Conservation (phyloP, 352 stramenopile genomes). For the Phytophthora brassicae region DNA sequence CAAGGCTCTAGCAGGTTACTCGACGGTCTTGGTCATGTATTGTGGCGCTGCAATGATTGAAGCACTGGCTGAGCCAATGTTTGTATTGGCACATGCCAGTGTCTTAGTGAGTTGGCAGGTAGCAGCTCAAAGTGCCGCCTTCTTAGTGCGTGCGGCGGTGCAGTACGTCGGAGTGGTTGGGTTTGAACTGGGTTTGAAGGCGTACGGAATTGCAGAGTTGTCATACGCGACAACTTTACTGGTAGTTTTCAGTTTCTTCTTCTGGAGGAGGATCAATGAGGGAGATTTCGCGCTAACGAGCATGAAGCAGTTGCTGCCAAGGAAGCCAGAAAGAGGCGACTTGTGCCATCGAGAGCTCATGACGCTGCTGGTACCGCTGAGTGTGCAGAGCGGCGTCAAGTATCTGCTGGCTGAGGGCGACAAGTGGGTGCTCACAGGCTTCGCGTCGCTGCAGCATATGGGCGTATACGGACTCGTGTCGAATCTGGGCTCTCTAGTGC, state of each 20-base stretch:
- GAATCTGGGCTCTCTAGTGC: constrained; percentile 94
- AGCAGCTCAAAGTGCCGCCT: constrained; percentile 69
- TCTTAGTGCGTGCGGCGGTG: constrained; percentile 67
- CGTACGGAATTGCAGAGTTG: constrained; percentile 77
- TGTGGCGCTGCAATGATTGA: constrained; percentile 79
- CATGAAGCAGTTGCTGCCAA: constrained; percentile 59
- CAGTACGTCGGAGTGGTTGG: constrained; percentile 72
- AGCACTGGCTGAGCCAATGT: constrained; percentile 81
- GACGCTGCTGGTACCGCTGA: constrained; percentile 69
- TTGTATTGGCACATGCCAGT: constrained; percentile 72
- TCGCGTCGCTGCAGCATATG: constrained; percentile 92
- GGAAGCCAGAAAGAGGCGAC: constrained; percentile 1
- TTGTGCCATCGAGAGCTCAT: constrained; percentile 69
- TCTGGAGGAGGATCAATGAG: constrained; percentile 45
- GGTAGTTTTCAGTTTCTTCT: constrained; percentile 59
- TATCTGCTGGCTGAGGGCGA: constrained; percentile 97
- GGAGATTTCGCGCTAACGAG: constrained; percentile 45
- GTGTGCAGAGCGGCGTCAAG: constrained; percentile 95
- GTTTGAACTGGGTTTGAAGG: constrained; percentile 62
- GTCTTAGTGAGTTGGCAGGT: constrained; percentile 86
- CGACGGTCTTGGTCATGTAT: constrained; percentile 69
- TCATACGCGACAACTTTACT: constrained; percentile 67
- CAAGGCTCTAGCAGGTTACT: constrained; percentile 43
- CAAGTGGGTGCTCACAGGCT: constrained; percentile 92
- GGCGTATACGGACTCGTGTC: constrained; percentile 96